Evolutionary conservation across 768 basidiomycete species (phyloP), one percentile per base, ranked within the genome.

Genomic region (Pleurotus eryngii): DNA sequence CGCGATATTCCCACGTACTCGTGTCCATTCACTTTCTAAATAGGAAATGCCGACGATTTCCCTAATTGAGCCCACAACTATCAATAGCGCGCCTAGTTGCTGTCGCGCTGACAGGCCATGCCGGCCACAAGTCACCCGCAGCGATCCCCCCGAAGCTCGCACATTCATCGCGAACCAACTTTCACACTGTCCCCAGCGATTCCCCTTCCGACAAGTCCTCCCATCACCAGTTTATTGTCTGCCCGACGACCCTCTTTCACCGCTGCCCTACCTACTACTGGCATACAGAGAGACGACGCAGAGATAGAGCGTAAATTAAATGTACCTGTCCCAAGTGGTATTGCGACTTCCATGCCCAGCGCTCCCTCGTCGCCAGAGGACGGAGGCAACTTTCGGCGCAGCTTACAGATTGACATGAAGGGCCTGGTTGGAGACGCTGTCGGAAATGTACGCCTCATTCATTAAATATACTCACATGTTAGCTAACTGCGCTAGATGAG

Each of bases 381-480:
- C 63, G 78, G 80, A 7, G 76, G 79, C 15, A 86, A 83, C 61
- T 78, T 89, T 61, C 74, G 74, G 51, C 73, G 78, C 50, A 84
- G 79, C 58, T 68, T 90, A 58, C 81, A 89, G 67, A 90, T 92
- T 59, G 86, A 90, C 61, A 90, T 92, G 85, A 89, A 89, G 65
- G 80, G 75, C 30, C 73, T 91, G 38, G 86, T 92, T 3, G 90
- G 90, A 2, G 89, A 90, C 68, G 89, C 89, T 22, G 89, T 92
- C 1, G 90, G 90, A 7, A 92, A 90, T 68, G 90, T 91, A 55
- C 67, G 88, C 78, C 22, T 54, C 11, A 15, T 30, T 9, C 49
- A 26, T 61, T 46, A 26, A n/a, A 18, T 39, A 22, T 30, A 37
- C 43, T 2, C 2, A 5, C 11, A 18, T n/a, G 2, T 38, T 43